phyloP scores from a whole-genome alignment of 768 basidiomycete species.

The Neoboletus subvelutipes region DNA sequence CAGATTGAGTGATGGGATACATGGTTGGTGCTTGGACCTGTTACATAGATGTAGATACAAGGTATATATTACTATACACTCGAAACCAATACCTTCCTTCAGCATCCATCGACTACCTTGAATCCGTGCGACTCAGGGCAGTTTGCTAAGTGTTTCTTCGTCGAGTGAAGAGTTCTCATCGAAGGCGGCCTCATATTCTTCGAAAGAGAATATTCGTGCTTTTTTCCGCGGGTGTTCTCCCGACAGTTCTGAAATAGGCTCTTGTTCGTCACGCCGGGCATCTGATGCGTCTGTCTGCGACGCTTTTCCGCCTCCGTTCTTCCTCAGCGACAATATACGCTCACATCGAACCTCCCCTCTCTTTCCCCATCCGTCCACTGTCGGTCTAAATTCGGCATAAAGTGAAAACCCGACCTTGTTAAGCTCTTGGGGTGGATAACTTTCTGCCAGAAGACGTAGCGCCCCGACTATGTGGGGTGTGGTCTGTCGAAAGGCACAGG shows the following conservation, averaged over 20 bases:
- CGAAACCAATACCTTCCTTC: conserved; percentile 19
- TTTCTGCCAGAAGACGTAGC: conserved; percentile 63
- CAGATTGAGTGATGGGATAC: background rate
- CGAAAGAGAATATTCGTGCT: conserved; percentile 38
- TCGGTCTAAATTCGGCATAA: conserved; percentile 86
- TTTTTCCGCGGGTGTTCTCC: conserved; percentile 42
- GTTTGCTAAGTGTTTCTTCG: conserved; percentile 37
- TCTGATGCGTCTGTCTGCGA: conserved; percentile 12
- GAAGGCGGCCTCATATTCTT: conserved; percentile 53
- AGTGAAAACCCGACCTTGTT: conserved; percentile 70
- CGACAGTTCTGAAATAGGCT: conserved; percentile 2
- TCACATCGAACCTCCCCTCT: conserved; percentile 70
- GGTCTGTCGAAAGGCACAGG: conserved; percentile 75
- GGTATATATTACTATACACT: conserved; percentile 10
- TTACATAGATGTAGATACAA: conserved; percentile 28
- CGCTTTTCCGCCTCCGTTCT: conserved; percentile 24
- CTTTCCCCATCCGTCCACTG: conserved; percentile 81
- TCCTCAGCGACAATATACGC: conserved; percentile 62
- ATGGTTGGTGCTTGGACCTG: conserved; percentile 6
- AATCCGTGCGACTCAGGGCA: conserved; percentile 5
- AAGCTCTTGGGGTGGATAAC: conserved; percentile 56
- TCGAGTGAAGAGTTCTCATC: conserved; percentile 50
- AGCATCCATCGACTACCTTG: background rate
- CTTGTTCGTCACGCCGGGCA: background rate
- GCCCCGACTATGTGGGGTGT: conserved; percentile 77